Base-by-base conservation (phyloP, 2,329 filamentous ascomycete species). In the Ilyonectria sp. region DNA sequence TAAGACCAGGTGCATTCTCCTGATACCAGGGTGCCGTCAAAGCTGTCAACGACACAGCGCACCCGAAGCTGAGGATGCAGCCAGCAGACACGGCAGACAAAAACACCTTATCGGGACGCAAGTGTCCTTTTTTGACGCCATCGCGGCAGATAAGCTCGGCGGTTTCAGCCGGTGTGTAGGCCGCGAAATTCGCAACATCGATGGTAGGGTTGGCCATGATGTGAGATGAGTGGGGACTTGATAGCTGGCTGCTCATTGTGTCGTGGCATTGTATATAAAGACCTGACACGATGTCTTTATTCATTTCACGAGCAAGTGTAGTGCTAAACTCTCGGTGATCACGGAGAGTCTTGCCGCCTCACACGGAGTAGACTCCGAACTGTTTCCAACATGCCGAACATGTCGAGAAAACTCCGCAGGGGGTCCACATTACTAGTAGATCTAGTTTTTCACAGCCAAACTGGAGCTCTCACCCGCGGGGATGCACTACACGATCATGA, bases 11-110 rank as follows among this genome's bases (percentile, higher is more conserved):
- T 0, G 72, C 72, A 15, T 74, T 74, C 19, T 74, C 72, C 6
- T 72, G 46, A 17, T 73, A 74, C 72, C 72, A 74, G 3, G 72
- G 72, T 6, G 72, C 70, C 9, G 72, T 61, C 56, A 74, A 57
- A 2, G 72, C 70, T 13, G 63, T 71, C 0, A 74, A 49, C 0
- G 72, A 74, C 19, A 74, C 70, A 8, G 68, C 70, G 54, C 72
- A 74, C 5, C 72, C 72, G 35, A 74, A 74, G 10, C 69, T 69
- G 9, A 74, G 67, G 1, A 74, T 70, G 63, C 72, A 74, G 0
- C 72, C 72, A 3, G 63, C 72, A 8, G 69, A 74, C 17, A 74
- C 63, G 0, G 63, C 72, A 35, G 72, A 74, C 6, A 74, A 35
- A 9, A 74, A 73, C n/a, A 74, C 40, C 60, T 74, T 74, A 23